Base-by-base conservation (phyloP, 495 filamentous ascomycete species). In the Xylaria flabelliformis region DNA sequence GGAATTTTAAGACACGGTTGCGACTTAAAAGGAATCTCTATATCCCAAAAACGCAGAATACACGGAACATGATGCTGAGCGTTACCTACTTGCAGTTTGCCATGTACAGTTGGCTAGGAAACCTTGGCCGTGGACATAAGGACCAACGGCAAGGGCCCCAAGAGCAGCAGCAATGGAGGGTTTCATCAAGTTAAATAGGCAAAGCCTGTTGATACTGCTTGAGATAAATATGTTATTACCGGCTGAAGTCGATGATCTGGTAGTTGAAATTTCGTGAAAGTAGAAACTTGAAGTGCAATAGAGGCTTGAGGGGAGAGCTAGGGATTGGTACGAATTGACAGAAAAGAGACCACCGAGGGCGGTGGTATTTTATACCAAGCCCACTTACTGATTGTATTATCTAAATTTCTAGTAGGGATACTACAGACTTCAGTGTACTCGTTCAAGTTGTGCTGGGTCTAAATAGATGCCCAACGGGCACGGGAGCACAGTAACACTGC, bases 31-130 rank as follows among this genome's bases (percentile, higher is more conserved):
- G 26, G 12, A 26, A 24, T 53, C 55, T 19, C n/a, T 42, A 12
- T 62, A 34, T 44, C 13, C 10, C n/a, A 4, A 21, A 26, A 41
- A 15, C 19, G 1, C 58, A 1, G 10, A 29, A 41, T 2, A 21
- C 9, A 19, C 13, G 7, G 17, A 17, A 36, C 8, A 61, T 19
- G 17, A 21, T 34, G 21, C 19, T 7, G n/a, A 29, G 12, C 12
- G 12, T 17, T 6, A 44, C 36, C 8, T 7, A 64, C 61, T 44
- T 19, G 72, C 75, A 7, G 72, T 77, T 69, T 79, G 75, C 77
- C 77, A 79, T 36, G 77, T 76, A 46, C 77, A 79, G 61, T 79
- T 79, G 42, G 61, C 24, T 64, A 77, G 36, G 42, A 79, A 72
- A 29, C 69, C 71, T 58, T 79, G 77, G 17, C 75, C 72, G 24